Evolutionary conservation across 2,329 filamentous ascomycete genomes (phyloP), one percentile per base, ranked within the genome.

Genomic region (Alternaria sp.): DNA sequence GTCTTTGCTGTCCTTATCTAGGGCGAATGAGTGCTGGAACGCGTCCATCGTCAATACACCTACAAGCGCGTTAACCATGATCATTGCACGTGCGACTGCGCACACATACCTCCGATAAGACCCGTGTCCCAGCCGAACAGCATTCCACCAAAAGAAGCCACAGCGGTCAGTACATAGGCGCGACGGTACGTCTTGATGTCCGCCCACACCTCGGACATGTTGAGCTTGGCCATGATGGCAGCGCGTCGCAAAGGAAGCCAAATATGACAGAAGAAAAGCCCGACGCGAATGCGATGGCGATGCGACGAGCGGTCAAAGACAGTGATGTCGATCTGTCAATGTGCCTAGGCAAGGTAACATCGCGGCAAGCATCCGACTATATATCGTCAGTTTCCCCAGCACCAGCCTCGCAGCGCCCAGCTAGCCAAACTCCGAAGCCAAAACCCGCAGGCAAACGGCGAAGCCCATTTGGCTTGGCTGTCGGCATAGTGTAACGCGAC

Each of bases 1-100:
- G 44, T 76, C 64, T 1, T 65, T 44, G 40, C 76, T 75, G 0
- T 76, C 51, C 10, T 65, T 63, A 61, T 82, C 66, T 6, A 83
- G 75, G 12, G 71, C 73, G 69, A 83, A 83, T 1, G 76, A 80
- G 61, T 82, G 75, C 55, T 81, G 79, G 67, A 82, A 83, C 2
- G 79, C 77, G 43, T 80, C 73, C 81, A 83, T 82, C 3, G 80
- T 81, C 43, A 83, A 66, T 3, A 82, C 79, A 40, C 80, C 80
- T 65, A n/a, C 25, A 8, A 3, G 12, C 11, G n/a, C 28, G 28
- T 64, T 55, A 63, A 57, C 15, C 19, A 23, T 19, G 6, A 15
- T 40, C 5, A 11, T 25, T 30, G 2, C 28, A 32, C 47, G 17
- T 55, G 13, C 4, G 19, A 12, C 5, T 11, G 36, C 28, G n/a